Evolutionary conservation across 345 rosid genomes (phyloP).

Genomic region (Boechera stricta): DNA sequence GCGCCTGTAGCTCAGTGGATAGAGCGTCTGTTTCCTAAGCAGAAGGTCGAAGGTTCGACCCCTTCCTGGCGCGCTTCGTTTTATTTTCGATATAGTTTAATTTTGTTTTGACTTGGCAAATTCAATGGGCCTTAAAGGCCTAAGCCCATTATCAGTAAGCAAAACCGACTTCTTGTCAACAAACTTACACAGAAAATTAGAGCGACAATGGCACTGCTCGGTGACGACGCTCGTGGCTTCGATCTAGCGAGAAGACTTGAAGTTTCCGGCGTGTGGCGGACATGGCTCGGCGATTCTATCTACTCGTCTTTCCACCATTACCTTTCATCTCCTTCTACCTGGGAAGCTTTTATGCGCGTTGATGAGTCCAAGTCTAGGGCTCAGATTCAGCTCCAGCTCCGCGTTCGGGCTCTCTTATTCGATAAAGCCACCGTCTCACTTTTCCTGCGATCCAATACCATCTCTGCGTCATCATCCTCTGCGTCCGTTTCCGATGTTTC

Average conservation of each 20-base stretch:
- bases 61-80: slow-evolving; percentile 70
- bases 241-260: slow-evolving; percentile 85
- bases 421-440: slow-evolving; percentile 83
- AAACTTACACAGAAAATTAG: neutral
- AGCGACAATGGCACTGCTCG: slow-evolving; percentile 71
- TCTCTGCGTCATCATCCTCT: slow-evolving; percentile 31
- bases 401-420: slow-evolving; percentile 85
- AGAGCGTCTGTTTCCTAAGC: slow-evolving; percentile 99
- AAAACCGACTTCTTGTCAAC: neutral
- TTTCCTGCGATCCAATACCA: slow-evolving; percentile 55
- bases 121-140: neutral
- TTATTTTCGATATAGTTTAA: neutral
- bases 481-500: slow-evolving; percentile 45
- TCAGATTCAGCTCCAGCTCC: slow-evolving; percentile 89
- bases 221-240: slow-evolving; percentile 90
- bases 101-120: neutral
- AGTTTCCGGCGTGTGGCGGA: slow-evolving; percentile 70
- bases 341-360: slow-evolving; percentile 83
- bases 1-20: slow-evolving; percentile 99
- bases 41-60: slow-evolving; percentile 97
- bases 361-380: slow-evolving; percentile 75
- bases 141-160: neutral
- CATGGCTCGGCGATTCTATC: slow-evolving; percentile 85
- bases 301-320: slow-evolving; percentile 56
- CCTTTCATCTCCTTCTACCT: slow-evolving; percentile 72